Evolutionary conservation across 768 basidiomycete genomes (phyloP).

Genomic region (Suillus spraguei): DNA sequence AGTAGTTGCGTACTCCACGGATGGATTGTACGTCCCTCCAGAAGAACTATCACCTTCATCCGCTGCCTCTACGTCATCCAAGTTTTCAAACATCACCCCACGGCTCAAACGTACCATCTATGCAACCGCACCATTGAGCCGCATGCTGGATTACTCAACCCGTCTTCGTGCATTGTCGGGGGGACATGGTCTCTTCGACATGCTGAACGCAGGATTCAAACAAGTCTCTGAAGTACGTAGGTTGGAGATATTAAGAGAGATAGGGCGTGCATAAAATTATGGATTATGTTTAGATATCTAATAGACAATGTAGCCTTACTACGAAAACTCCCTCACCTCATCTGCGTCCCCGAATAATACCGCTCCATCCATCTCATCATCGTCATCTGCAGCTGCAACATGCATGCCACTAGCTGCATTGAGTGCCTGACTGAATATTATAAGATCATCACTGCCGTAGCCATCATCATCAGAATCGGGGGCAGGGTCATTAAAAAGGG

Average conservation of each 20-base stretch:
- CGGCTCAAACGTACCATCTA: slow-evolving; percentile 64
- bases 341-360: slow-evolving; percentile 85
- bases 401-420: slow-evolving; percentile 56
- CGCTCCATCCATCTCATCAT: slow-evolving; percentile 74
- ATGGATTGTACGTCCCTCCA: slow-evolving; percentile 77
- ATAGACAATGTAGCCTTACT: slow-evolving; percentile 21
- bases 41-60: slow-evolving; percentile 75
- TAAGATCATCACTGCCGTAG: slow-evolving; percentile 56
- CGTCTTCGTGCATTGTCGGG: slow-evolving; percentile 80
- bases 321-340: slow-evolving; percentile 62
- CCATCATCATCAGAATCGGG: slow-evolving; percentile 35
- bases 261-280: slow-evolving; percentile 62
- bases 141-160: slow-evolving; percentile 79
- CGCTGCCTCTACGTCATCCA: slow-evolving; percentile 28
- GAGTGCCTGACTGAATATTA: slow-evolving; percentile 76
- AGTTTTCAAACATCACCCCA: slow-evolving; percentile 34
- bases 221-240: slow-evolving; percentile 62
- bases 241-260: slow-evolving; percentile 74
- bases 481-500: slow-evolving; percentile 39
- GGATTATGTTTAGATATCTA: slow-evolving; percentile 10
- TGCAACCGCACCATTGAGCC: slow-evolving; percentile 77
- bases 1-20: slow-evolving; percentile 48
- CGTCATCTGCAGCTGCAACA: slow-evolving; percentile 66
- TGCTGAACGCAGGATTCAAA: slow-evolving; percentile 77
- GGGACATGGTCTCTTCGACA: slow-evolving; percentile 82